Percentiles rank a stretch among this genome's conserved stretches.
Evolutionary conservation across 1,139 yeast genomes (phyloP).

Genomic region (Hemisphaericaspora xylofermentans): DNA sequence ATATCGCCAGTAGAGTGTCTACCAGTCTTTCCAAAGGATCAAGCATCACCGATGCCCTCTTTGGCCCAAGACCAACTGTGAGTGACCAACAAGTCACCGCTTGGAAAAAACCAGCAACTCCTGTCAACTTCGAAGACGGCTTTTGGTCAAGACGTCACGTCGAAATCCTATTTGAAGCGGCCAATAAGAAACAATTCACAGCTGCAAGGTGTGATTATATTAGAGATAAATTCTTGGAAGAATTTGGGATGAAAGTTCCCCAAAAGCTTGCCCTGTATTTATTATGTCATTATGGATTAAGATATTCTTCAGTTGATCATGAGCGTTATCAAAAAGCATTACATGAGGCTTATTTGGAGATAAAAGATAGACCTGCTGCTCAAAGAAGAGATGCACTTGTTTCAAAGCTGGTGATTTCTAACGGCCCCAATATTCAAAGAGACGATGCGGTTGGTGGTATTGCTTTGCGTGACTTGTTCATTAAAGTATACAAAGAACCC

Average conservation of each 20-base stretch:
- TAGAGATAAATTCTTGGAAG: slow-evolving; percentile 8
- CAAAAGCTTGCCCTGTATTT: slow-evolving; percentile 17
- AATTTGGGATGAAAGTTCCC: slow-evolving; percentile 11
- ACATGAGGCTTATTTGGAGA: slow-evolving; percentile 15
- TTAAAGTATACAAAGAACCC: slow-evolving; percentile 16
- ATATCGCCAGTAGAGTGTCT: too few relatives aligned
- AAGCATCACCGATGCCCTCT: background rate
- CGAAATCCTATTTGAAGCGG: slow-evolving; percentile 12
- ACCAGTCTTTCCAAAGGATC: background rate
- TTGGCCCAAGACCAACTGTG: too few relatives aligned
- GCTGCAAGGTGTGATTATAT: slow-evolving; percentile 11
- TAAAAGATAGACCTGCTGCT: slow-evolving; percentile 3
- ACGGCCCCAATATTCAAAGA: slow-evolving; percentile 10
- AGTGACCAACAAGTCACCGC: background rate
- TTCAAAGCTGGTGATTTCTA: background rate
- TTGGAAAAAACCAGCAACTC: background rate
- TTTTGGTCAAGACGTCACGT: slow-evolving; percentile 15
- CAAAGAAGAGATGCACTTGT: slow-evolving; percentile 1
- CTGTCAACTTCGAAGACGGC: slow-evolving; percentile 3
- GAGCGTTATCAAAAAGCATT: slow-evolving; percentile 14
- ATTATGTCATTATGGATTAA: slow-evolving; percentile 20
- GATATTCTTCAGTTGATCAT: slow-evolving; percentile 10
- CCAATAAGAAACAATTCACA: slow-evolving; percentile 2
- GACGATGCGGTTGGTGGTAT: slow-evolving; percentile 17
- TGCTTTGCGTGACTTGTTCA: slow-evolving; percentile 18